phyloP scores from a whole-genome alignment of 2,329 filamentous ascomycete species.

The Pyricularia sp. region DNA sequence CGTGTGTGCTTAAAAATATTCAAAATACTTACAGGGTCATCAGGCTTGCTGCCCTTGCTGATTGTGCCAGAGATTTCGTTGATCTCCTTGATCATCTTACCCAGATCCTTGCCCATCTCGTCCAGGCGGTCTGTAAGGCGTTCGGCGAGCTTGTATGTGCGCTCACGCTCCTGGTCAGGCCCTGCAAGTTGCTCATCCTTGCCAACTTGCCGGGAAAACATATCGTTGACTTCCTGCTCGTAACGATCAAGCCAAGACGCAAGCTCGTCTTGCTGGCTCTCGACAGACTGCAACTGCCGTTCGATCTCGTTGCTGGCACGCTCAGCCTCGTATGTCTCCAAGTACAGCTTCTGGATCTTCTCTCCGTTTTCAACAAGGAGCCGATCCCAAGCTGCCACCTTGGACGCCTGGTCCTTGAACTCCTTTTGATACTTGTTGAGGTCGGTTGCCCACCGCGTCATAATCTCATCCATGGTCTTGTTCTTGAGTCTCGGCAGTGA shows the following conservation, averaged over 20 bases:
- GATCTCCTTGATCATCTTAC: conserved; percentile 97
- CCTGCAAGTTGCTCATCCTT: conserved; percentile 68
- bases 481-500: conserved; percentile 89
- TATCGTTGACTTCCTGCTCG: conserved; percentile 81
- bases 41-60: conserved; percentile 80
- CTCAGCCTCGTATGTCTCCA: conserved; percentile 88
- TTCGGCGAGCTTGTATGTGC: conserved; percentile 93
- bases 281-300: conserved; percentile 78
- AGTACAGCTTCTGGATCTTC: conserved; percentile 89
- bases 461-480: conserved; percentile 98
- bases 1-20: background rate
- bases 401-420: conserved; percentile 81
- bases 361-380: conserved; percentile 88
- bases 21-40: conserved; percentile 65
- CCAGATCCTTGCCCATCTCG: conserved; percentile 86
- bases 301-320: conserved; percentile 90
- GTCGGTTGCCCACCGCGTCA: conserved; percentile 93
- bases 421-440: conserved; percentile 94
- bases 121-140: conserved; percentile 84
- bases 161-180: conserved; percentile 90
- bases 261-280: conserved; percentile 87
- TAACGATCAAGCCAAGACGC: conserved; percentile 83
- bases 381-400: conserved; percentile 85
- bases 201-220: conserved; percentile 74
- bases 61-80: conserved; percentile 85